Conservation (phyloP, 2,329 filamentous ascomycete genomes). For the Blumeriella jaapii region DNA sequence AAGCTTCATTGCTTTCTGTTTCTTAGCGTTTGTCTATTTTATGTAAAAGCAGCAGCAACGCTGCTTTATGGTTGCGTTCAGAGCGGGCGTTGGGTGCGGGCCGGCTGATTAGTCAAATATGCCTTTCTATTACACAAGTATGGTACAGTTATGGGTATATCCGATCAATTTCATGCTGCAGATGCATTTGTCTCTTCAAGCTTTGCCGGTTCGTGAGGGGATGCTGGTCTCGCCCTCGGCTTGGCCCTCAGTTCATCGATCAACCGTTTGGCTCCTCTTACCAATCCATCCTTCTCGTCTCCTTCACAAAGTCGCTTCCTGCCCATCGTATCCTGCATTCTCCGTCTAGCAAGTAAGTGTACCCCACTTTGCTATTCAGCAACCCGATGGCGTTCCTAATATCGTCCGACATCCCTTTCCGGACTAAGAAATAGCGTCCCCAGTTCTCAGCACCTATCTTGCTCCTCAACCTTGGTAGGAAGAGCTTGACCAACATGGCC, state of each 20-base stretch:
- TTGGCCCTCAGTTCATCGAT: constrained; percentile 39
- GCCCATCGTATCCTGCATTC: constrained; percentile 91
- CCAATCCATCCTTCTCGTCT: constrained; percentile 55
- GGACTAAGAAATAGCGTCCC: constrained; percentile 50
- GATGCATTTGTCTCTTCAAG: constrained; percentile 7
- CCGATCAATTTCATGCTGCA: constrained; percentile 16
- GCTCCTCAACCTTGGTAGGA: constrained; percentile 41
- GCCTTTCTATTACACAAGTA: too few relatives aligned
- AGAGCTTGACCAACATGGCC: constrained; percentile 45
- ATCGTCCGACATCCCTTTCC: constrained; percentile 45
- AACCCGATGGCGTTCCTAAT: constrained; percentile 54
- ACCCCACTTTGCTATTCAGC: constrained; percentile 76
- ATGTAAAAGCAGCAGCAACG: constrained; percentile 34
- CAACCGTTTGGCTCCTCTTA: constrained; percentile 51
- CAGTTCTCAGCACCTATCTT: constrained; percentile 41
- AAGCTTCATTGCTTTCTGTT: constrained; percentile 82
- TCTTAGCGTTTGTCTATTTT: constrained; percentile 74
- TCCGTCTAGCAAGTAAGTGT: constrained; percentile 81
- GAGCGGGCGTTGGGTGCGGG: constrained; percentile 24
- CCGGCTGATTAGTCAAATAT: constrained; percentile 13
- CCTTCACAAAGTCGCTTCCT: constrained; percentile 57
- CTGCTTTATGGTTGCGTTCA: constrained; percentile 11
- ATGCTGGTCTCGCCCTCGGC: constrained; percentile 22
- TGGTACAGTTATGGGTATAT: constrained; percentile 27
- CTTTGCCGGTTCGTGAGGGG: constrained; percentile 5